These are phyloP conservation scores for Polygonum aviculare DNA, from an alignment of 148 eudicot genomes.

Conservation along the genomic window DNA sequence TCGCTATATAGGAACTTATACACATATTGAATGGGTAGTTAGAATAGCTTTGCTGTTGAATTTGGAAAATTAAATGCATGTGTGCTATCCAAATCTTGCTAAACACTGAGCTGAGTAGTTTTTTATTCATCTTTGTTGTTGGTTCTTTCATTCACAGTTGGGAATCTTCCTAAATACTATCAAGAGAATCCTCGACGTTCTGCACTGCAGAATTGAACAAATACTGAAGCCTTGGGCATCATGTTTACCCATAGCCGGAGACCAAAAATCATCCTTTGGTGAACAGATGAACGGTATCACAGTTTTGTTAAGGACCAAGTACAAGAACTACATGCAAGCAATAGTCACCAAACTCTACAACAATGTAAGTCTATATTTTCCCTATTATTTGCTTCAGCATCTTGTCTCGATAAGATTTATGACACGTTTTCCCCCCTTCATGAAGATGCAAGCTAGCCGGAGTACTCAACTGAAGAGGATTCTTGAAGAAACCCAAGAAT, in stretches of 20 bases:
- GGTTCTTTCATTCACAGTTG: slow-evolving; percentile 32
- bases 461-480: slow-evolving; percentile 73
- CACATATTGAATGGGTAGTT: no score
- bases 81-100: not conserved
- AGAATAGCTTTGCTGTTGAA: no score
- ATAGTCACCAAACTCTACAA: slow-evolving; percentile 53
- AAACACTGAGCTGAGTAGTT: not conserved
- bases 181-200: slow-evolving; percentile 75
- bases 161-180: slow-evolving; percentile 73
- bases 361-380: slow-evolving; percentile 40
- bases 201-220: slow-evolving; percentile 68
- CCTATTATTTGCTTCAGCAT: not conserved
- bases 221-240: slow-evolving; percentile 73
- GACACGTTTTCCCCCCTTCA: not conserved
- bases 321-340: slow-evolving; percentile 81
- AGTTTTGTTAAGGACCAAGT: slow-evolving; percentile 69
- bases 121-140: not conserved
- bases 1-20: not conserved
- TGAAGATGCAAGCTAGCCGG: slow-evolving; percentile 58
- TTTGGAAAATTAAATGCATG: no score
- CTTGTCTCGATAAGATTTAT: not conserved
- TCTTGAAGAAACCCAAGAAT: slow-evolving; percentile 68
- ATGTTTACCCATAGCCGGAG: slow-evolving; percentile 48
- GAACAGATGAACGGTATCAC: slow-evolving; percentile 79
- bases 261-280: slow-evolving; percentile 56